Evolutionary conservation across 768 basidiomycete genomes (phyloP).

Genomic region (Neoboletus magnificus): DNA sequence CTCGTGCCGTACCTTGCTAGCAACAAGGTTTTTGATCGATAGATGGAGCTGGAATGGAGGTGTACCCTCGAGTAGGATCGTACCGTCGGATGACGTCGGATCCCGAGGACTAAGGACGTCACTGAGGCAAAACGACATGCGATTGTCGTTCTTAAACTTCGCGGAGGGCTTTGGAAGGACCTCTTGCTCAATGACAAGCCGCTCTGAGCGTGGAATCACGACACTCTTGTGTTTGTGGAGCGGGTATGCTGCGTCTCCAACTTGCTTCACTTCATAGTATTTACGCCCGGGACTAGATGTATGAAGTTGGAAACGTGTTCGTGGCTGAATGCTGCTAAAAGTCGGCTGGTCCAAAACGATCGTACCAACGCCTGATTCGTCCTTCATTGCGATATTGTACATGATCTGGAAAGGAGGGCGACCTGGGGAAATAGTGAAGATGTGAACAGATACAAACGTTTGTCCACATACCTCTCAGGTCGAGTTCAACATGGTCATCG

Average conservation of each 20-base stretch:
- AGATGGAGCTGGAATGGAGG: conserved; percentile 83
- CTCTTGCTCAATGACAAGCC: conserved; percentile 81
- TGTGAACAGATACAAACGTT: background rate
- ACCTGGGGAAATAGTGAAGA: conserved; percentile 41
- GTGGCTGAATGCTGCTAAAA: conserved; percentile 81
- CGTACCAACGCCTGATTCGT: conserved; percentile 65
- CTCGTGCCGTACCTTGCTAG: conserved; percentile 59
- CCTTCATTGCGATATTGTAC: conserved; percentile 78
- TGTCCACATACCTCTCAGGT: conserved; percentile 57
- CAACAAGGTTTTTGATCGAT: conserved; percentile 71
- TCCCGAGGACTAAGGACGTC: conserved; percentile 61
- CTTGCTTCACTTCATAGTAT: conserved; percentile 87
- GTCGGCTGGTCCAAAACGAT: conserved; percentile 71
- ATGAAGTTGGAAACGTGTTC: conserved; percentile 77
- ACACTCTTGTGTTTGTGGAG: conserved; percentile 60
- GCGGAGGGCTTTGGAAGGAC: conserved; percentile 80
- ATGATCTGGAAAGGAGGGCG: conserved; percentile 91
- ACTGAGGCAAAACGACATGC: conserved; percentile 72
- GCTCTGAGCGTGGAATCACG: conserved; percentile 63
- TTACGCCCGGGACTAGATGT: conserved; percentile 75
- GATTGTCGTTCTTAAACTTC: conserved; percentile 63
- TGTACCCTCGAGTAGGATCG: conserved; percentile 71
- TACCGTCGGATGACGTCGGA: conserved; percentile 43
- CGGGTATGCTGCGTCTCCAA: conserved; percentile 84
- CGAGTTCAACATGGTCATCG: conserved; percentile 79